These are phyloP conservation scores for Penicillium sumatraense DNA, from an alignment of 2,329 filamentous ascomycete species.

Conservation along the genomic window DNA sequence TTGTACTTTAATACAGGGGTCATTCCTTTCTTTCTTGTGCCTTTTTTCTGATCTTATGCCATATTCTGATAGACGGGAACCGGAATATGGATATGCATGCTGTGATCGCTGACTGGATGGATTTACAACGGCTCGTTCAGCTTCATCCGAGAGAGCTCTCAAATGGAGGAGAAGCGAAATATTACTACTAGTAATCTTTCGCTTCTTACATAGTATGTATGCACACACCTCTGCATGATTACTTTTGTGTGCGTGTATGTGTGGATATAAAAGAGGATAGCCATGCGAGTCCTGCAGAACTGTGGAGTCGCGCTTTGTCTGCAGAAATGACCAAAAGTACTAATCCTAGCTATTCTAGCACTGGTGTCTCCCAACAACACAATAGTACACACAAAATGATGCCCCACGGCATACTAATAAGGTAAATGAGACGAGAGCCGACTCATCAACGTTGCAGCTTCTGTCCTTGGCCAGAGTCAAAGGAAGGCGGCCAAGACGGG, in stretches of 20 bases:
- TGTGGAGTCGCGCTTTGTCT: slow-evolving; percentile 22
- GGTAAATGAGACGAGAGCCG: not conserved
- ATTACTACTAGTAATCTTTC: no score
- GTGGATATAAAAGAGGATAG: slow-evolving; percentile 1
- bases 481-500: not conserved
- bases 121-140: slow-evolving; percentile 14
- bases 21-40: not conserved
- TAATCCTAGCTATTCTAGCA: not conserved
- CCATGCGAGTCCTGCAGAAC: slow-evolving; percentile 22
- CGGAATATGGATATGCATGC: slow-evolving; percentile 15
- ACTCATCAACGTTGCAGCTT: not conserved
- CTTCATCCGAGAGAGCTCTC: slow-evolving; percentile 1
- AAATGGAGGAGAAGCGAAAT: no score
- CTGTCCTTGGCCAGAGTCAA: not conserved
- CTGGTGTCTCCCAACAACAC: not conserved
- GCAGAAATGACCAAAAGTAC: slow-evolving; percentile 2
- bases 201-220: not conserved
- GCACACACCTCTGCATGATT: not conserved
- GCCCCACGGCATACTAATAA: not conserved
- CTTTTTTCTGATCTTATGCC: not conserved
- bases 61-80: not conserved
- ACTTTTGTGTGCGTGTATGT: not conserved
- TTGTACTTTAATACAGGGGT: slow-evolving; percentile 1
- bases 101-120: slow-evolving; percentile 10
- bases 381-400: not conserved